Base-by-base conservation (phyloP, 345 rosid genomes). In the Gossypium thurberi region DNA sequence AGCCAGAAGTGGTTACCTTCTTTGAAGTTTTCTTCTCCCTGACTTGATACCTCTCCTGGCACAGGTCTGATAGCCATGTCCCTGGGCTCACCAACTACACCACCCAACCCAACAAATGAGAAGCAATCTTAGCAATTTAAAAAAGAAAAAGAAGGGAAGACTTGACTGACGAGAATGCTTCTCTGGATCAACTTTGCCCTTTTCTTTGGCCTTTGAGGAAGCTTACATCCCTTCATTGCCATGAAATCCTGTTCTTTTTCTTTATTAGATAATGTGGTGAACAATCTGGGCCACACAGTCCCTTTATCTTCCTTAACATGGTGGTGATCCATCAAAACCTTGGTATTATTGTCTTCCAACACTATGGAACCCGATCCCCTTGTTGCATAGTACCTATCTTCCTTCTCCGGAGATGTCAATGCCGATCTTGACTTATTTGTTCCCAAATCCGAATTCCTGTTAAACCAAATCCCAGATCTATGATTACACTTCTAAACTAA, bases 151-250 rank as follows among this genome's bases (percentile, higher is more conserved):
- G 9, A 37, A 33, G 48, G 25, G 18, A 42, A 33, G 57, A 44
- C 63, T 21, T 43, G 33, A 81, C 91, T 82, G 74, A 90, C 98
- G 43, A 89, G 91, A 73, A 91, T 79, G 56, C 92, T 88, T 80
- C 85, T 89, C 82, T 91, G 98, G 74, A 94, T 90, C 81, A 89
- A 76, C 76, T 94, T 91, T 56, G 97, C 94, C 74, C 98, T 80
- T 75, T 91, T 94, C 83, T 90, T 91, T 9, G 98, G 98, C 82
- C 97, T 82, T 69, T 94, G 98, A 75, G 98, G 88, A 67, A 84
- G 96, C 78, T 90, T 94, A 75, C 98, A 90, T 23, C 97, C 98
- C 84, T 94, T 94, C 96, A 94, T 88, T 44, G 91, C 91, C 89
- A 91, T 79, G 84, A 90, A 91, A 85, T 94, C 96, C 80, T 91